Base-by-base conservation (phyloP, 2,329 filamentous ascomycete genomes). In the Akanthomyces muscarius region DNA sequence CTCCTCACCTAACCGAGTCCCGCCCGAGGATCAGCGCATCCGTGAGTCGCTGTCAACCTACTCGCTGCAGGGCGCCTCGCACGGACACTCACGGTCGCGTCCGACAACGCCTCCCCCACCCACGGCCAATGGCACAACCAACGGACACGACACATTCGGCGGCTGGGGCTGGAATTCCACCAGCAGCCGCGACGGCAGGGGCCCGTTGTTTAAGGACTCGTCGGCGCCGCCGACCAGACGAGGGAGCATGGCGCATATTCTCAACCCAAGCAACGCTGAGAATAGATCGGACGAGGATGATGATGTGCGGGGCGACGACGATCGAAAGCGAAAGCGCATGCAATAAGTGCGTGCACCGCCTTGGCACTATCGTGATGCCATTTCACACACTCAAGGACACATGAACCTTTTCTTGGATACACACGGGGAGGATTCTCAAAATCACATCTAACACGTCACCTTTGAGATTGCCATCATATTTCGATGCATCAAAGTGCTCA, bases 171-270 rank as follows among this genome's bases (percentile, higher is more conserved):
- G 84, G 83, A 78, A 77, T 62, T 78, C 80, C 41, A 80, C 81
- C 6, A 69, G 69, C 18, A 79, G 75, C 66, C 77, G 80, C 50
- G 82, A 81, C 57, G 79, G 79, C 63, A 82, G 81, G 69, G 81
- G 79, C 23, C 74, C 85, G 10, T 72, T 77, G 4, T 70, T 85
- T 52, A 82, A 79, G 65, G 84, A 86, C 66, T 80, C 80, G 64
- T 86, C 84, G 1, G 82, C 77, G 0, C 84, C 84, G 2, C 81
- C 83, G 0, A 86, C 84, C 0, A 75, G 84, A 52, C 74, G 84
- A 56, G 83, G 84, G 28, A 86, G 84, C 72, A 86, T 86, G 83
- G 84, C 84, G 0, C 84, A 86, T 65, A 86, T 86, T 21, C 75
- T 86, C n/a, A 86, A 86, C 68, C 83, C 83, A 0, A 83, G 83